phyloP scores from a whole-genome alignment of 345 rosid genomes.

The Salix brachista region DNA sequence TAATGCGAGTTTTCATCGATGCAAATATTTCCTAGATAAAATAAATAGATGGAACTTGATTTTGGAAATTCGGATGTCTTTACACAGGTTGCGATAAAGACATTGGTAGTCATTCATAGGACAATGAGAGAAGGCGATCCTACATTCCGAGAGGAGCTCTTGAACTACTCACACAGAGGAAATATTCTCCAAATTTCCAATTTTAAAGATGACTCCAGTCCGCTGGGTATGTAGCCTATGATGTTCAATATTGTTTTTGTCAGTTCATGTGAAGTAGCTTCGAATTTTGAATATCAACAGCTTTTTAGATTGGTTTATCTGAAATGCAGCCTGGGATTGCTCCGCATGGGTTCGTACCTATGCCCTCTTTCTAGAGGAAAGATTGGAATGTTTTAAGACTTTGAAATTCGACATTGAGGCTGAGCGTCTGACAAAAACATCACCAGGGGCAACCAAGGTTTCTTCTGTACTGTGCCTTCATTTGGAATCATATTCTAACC shows the following conservation, averaged over 20 bases:
- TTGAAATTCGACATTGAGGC: constrained; percentile 84
- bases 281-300: not conserved
- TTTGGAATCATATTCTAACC: not conserved
- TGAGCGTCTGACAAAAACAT: constrained; percentile 63
- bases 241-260: not conserved
- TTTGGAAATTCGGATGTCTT: not conserved
- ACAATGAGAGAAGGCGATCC: constrained; percentile 97
- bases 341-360: constrained; percentile 93
- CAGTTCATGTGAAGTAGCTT: not conserved
- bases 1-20: not conserved
- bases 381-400: constrained; percentile 78
- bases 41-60: not conserved
- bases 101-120: constrained; percentile 90
- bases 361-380: constrained; percentile 83
- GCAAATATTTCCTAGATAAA: not conserved
- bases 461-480: not conserved
- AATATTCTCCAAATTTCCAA: constrained; percentile 82
- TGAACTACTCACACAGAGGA: constrained; percentile 66
- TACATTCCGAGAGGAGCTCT: constrained; percentile 80
- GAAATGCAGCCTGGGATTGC: constrained; percentile 87
- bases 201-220: constrained; percentile 92
- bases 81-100: constrained; percentile 81
- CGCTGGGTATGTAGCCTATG: constrained; percentile 49
- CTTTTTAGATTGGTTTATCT: not conserved
- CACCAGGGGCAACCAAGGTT: constrained; percentile 60